phyloP scores from a whole-genome alignment of 176 grass and related monocot genomes.

The Oryza australiensis region DNA sequence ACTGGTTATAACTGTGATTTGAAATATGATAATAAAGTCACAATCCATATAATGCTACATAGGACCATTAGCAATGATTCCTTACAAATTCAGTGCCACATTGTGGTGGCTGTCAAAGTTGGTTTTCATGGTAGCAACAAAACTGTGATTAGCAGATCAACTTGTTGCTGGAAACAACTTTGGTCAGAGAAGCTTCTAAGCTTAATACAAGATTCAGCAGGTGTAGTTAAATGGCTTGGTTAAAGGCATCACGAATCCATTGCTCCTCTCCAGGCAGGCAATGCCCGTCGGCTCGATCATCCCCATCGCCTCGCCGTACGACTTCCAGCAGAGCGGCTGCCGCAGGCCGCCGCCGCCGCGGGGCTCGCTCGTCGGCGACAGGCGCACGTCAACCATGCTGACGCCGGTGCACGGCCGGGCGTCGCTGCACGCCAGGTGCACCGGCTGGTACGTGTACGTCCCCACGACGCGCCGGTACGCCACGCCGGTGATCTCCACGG shows the following conservation, averaged over 20 bases:
- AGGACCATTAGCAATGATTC: not conserved
- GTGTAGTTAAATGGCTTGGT: constrained; percentile 56
- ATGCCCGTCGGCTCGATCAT: constrained; percentile 30
- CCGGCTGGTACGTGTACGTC: constrained; percentile 63
- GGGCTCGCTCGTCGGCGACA: constrained; percentile 27
- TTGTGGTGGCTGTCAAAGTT: not conserved
- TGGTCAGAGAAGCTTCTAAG: not conserved
- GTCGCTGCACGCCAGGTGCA: constrained; percentile 72
- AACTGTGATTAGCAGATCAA: not conserved
- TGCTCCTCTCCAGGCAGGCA: constrained; percentile 55
- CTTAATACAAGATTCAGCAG: constrained; percentile 33
- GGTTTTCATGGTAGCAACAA: not conserved
- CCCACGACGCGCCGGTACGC: constrained; percentile 51
- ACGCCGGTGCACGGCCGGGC: constrained; percentile 60
- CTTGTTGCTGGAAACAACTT: not conserved
- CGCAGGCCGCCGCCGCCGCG: not conserved
- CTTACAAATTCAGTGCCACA: not conserved
- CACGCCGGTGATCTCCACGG: constrained; percentile 56
- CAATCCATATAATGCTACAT: not conserved
- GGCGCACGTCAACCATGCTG: constrained; percentile 46
- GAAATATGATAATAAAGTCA: not conserved
- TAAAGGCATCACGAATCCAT: constrained; percentile 42
- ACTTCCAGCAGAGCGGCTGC: constrained; percentile 62
- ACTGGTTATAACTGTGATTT: not conserved
- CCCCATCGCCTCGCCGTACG: constrained; percentile 50